phyloP scores from a whole-genome alignment of 192 early-diverging fungal species.

The Entomortierella beljakovae region DNA sequence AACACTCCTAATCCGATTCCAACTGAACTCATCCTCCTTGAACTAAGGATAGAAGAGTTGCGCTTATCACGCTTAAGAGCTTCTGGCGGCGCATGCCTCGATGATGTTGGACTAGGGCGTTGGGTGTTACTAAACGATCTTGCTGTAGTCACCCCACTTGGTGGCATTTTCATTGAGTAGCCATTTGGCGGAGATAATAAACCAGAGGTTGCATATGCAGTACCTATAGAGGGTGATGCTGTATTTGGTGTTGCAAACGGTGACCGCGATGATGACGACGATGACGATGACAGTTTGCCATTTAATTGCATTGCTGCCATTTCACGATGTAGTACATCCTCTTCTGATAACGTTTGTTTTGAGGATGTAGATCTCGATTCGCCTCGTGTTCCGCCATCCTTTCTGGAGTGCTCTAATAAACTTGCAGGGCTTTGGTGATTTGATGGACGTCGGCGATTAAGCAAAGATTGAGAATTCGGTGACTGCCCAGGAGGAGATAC shows the following conservation, averaged over 20 bases:
- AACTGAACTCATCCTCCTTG: conserved; percentile 42
- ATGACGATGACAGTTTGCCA: neutral
- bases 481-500: neutral
- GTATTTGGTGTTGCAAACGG: neutral
- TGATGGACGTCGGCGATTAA: conserved; percentile 20
- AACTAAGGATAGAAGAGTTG: conserved; percentile 51
- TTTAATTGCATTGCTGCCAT: conserved; percentile 23
- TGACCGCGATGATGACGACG: neutral
- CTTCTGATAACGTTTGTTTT: conserved; percentile 1
- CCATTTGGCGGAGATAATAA: neutral
- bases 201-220: neutral
- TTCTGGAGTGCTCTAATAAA: neutral
- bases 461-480: conserved; percentile 13
- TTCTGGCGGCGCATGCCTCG: conserved; percentile 27
- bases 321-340: conserved; percentile 3
- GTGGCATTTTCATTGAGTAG: conserved; percentile 1
- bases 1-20: conserved; percentile 47
- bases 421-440: neutral
- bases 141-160: conserved; percentile 14
- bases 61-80: conserved; percentile 48
- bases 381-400: neutral
- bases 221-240: neutral
- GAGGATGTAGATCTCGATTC: conserved; percentile 4
- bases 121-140: conserved; percentile 49
- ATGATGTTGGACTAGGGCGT: conserved; percentile 15